A percentile compares a stretch with the other conserved stretches of the same genome.
phyloP scores from a whole-genome alignment of 2,329 filamentous ascomycete species.

The Arachnomyces sp. region DNA sequence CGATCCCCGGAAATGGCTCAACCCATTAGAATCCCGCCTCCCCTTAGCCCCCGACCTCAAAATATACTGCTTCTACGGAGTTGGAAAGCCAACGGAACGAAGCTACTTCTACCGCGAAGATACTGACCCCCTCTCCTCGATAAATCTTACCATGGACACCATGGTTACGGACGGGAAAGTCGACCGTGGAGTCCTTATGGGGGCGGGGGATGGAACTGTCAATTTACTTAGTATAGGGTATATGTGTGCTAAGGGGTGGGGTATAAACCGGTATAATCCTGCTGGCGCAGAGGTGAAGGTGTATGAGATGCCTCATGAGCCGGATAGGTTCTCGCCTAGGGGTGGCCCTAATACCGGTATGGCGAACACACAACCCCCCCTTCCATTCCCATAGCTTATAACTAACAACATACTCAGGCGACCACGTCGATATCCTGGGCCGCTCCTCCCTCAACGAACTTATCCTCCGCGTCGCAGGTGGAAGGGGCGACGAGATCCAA shows the following conservation, averaged over 20 bases:
- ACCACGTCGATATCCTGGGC: constrained; percentile 94
- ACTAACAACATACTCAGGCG: constrained; percentile 49
- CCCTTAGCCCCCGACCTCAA: constrained; percentile 83
- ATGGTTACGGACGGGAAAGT: constrained; percentile 39
- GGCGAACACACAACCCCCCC: constrained; percentile 11
- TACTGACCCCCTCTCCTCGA: constrained; percentile 51
- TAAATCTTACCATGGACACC: constrained; percentile 46
- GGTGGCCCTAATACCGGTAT: constrained; percentile 57
- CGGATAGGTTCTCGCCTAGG: constrained; percentile 80
- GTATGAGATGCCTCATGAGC: constrained; percentile 94
- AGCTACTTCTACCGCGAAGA: constrained; percentile 84
- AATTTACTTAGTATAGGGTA: constrained; percentile 87
- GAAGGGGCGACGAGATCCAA: constrained; percentile 69
- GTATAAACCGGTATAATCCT: constrained; percentile 87
- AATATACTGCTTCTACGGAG: constrained; percentile 93
- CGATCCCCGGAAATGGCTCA: constrained; percentile 81
- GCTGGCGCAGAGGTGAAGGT: constrained; percentile 71
- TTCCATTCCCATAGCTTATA: background rate
- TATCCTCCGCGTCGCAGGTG: constrained; percentile 76
- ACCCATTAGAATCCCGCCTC: constrained; percentile 83
- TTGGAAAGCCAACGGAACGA: constrained; percentile 88
- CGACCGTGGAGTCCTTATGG: constrained; percentile 89
- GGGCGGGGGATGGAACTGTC: constrained; percentile 93
- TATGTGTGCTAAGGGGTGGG: constrained; percentile 96
- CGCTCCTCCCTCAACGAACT: constrained; percentile 83